Conservation (phyloP, 2,329 filamentous ascomycete species). For the Diaporthe sp. region DNA sequence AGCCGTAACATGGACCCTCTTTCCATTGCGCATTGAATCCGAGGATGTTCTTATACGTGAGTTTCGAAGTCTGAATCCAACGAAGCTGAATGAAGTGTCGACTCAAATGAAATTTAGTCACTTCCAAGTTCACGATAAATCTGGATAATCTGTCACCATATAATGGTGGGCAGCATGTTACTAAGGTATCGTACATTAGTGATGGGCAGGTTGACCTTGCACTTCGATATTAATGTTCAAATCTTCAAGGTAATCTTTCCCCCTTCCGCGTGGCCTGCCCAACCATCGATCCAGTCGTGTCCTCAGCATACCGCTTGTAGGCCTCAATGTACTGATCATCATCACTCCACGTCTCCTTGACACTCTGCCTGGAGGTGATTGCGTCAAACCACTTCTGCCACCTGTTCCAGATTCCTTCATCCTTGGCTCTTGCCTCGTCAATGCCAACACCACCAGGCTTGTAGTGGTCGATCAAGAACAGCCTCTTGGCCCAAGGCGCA, state of each 20-base stretch:
- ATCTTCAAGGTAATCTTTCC: conserved; percentile 67
- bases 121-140: no score
- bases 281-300: conserved; percentile 72
- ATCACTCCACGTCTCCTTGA: conserved; percentile 77
- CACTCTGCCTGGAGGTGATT: conserved; percentile 70
- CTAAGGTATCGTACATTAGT: no score
- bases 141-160: not conserved
- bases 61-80: no score
- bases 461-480: conserved; percentile 83
- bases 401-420: conserved; percentile 72
- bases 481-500: conserved; percentile 78
- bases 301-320: conserved; percentile 77
- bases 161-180: not conserved
- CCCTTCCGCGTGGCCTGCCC: conserved; percentile 75
- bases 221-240: fast-evolving
- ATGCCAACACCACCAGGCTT: conserved; percentile 70
- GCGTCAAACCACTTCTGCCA: conserved; percentile 77
- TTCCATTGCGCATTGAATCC: no score
- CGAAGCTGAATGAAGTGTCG: no score
- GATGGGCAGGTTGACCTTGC: not conserved
- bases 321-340: conserved; percentile 76
- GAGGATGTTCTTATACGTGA: no score
- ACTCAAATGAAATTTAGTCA: no score
- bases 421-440: conserved; percentile 58
- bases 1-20: no score